phyloP scores from a whole-genome alignment of 176 grass and related monocot species.

The Puccinellia tenuiflora region DNA sequence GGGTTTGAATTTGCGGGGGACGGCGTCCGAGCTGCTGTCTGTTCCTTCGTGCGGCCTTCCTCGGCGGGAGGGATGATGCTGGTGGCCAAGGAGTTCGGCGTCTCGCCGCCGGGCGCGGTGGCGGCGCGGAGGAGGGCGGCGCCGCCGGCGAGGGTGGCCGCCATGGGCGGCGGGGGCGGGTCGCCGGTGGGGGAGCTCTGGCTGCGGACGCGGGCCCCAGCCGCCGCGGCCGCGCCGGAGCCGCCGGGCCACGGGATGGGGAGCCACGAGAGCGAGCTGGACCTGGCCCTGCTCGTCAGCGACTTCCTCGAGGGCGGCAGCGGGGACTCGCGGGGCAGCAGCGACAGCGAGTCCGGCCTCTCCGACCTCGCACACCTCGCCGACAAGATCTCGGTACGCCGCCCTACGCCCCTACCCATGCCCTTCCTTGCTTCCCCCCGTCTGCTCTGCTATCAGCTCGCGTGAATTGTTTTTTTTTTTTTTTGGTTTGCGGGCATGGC shows the following conservation, averaged over 20 bases:
- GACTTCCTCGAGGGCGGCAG: slow-evolving; percentile 80
- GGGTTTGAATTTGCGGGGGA: neutral
- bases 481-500: no score
- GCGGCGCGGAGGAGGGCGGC: slow-evolving; percentile 30
- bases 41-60: no score
- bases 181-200: slow-evolving; percentile 35
- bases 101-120: slow-evolving; percentile 45
- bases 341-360: slow-evolving; percentile 64
- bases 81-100: slow-evolving; percentile 58
- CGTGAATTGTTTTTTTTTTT: no score
- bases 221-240: slow-evolving; percentile 3
- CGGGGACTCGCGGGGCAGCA: slow-evolving; percentile 68
- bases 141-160: slow-evolving; percentile 19
- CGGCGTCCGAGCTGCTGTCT: neutral
- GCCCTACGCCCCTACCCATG: no score
- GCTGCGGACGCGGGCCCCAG: slow-evolving; percentile 17
- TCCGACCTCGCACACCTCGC: slow-evolving; percentile 75
- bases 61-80: slow-evolving; percentile 42
- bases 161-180: slow-evolving; percentile 9
- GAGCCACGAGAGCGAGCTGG: slow-evolving; percentile 82
- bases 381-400: slow-evolving; percentile 67
- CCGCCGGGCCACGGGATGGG: slow-evolving; percentile 18
- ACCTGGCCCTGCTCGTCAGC: slow-evolving; percentile 73
- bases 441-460: neutral
- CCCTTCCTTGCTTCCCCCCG: no score